Percentiles rank a stretch among this genome's conserved stretches.
Evolutionary conservation across 2,329 filamentous ascomycete genomes (phyloP).

Genomic region (Sclerotinia sclerotiorum): DNA sequence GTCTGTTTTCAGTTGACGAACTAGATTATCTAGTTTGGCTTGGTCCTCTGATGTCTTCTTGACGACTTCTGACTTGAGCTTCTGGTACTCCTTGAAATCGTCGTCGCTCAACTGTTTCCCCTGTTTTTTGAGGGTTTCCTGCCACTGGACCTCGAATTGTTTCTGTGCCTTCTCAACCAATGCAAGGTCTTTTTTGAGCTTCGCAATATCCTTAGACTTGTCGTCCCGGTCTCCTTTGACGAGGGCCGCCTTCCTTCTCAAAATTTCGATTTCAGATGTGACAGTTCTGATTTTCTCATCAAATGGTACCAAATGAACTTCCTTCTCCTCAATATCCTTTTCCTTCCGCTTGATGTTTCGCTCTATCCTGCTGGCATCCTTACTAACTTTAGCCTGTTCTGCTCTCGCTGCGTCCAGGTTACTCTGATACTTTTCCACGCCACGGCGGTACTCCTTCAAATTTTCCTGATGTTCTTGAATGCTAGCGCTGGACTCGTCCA

Average conservation of each 20-base stretch:
- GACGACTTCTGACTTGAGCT: conserved; percentile 79
- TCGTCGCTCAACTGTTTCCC: conserved; percentile 81
- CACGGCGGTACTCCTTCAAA: conserved; percentile 85
- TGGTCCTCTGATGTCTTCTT: conserved; percentile 79
- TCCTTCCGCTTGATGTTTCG: conserved; percentile 82
- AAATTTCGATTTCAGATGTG: conserved; percentile 65
- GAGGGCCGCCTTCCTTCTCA: conserved; percentile 65
- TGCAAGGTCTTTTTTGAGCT: conserved; percentile 76
- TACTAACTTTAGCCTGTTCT: conserved; percentile 75
- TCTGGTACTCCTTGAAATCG: conserved; percentile 88
- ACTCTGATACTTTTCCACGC: conserved; percentile 79
- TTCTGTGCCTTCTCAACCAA: conserved; percentile 87
- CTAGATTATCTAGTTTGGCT: conserved; percentile 79
- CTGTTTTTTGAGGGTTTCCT: conserved; percentile 79
- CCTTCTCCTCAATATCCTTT: conserved; percentile 80
- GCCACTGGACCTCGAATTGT: conserved; percentile 85
- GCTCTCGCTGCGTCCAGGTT: conserved; percentile 78
- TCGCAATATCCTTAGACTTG: conserved; percentile 66
- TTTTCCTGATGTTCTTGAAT: conserved; percentile 95
- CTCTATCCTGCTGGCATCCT: conserved; percentile 79
- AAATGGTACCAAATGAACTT: conserved; percentile 82
- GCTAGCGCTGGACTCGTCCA: conserved; percentile 85
- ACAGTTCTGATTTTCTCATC: conserved; percentile 88
- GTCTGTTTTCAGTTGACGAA: conserved; percentile 85
- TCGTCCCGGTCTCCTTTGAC: conserved; percentile 75